Base-by-base conservation (phyloP, 192 early-diverging fungal species). In the Blastocladiella britannica region DNA sequence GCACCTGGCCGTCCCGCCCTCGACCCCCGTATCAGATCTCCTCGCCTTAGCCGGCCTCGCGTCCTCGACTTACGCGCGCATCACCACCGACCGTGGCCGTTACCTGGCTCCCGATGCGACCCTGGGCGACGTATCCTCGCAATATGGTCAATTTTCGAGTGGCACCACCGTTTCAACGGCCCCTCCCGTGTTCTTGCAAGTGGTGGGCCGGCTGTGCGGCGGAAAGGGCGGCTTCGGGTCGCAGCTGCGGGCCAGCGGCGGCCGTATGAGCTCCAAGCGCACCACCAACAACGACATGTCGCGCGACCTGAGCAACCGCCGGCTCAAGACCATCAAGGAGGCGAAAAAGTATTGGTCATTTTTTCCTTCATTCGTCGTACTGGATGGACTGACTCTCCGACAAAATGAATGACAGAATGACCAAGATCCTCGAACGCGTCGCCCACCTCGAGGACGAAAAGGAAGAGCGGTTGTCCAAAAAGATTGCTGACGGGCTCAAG, bases 161-260 rank as follows among this genome's bases (percentile, higher is more conserved):
- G n/a, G n/a, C n/a, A n/a, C n/a, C n/a, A n/a, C n/a, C n/a, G n/a
- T n/a, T n/a, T n/a, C n/a, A n/a, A n/a, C n/a, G n/a, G n/a, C n/a
- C n/a, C n/a, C n/a, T n/a, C n/a, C n/a, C 15, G 37, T 47, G 37
- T 47, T 47, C n/a, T 9, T 47, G 37, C 37, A 47, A 47, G 37
- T 47, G 37, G 15, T 47, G 15, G 37, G 37, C 51, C 67, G 74
- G 0, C 52, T 89, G 20, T 58, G 66, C 4, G 91, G 91, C 26
- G 91, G 91, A n/a, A 93, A 93, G 58, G 95, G 95, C 37, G 95
- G 95, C 22, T 99, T 99, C 66, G 95, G 95, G 18, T 84, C 81
- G 60, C 88, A 87, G 74, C 69, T 99, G 60, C 79, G 91, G 61
- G 86, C 90, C 0, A 89, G 93, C 64, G 92, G 92, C 58, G 90